These are phyloP conservation scores for Phaffomyces opuntiae DNA, from an alignment of 805 yeast species.

Conservation along the genomic window DNA sequence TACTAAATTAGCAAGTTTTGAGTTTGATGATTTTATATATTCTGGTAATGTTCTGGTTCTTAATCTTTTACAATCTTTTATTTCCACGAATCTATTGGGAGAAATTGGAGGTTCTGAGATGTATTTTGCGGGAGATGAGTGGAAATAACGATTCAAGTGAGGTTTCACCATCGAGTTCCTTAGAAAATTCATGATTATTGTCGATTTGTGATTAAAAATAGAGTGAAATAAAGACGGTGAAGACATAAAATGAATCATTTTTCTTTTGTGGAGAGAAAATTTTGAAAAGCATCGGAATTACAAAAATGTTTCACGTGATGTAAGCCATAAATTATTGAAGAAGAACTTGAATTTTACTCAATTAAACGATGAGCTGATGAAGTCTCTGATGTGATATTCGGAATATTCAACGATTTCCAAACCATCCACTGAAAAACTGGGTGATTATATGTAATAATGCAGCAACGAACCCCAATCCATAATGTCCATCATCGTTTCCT, in stretches of 20 bases:
- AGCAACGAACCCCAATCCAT: conserved; percentile 16
- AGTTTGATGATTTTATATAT: conserved; percentile 46
- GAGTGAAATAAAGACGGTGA: too few species aligned
- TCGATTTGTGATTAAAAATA: too few species aligned
- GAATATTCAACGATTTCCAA: neutral
- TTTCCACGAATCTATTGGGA: conserved; percentile 22
- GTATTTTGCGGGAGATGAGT: conserved; percentile 8
- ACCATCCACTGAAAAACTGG: conserved; percentile 21
- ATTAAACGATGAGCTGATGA: too few species aligned
- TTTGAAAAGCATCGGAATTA: too few species aligned
- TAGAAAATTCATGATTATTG: neutral
- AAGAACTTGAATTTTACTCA: too few species aligned
- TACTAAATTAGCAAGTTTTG: conserved; percentile 52
- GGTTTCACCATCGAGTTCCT: neutral
- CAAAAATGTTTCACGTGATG: too few species aligned
- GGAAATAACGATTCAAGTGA: conserved; percentile 8
- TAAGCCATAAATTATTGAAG: too few species aligned
- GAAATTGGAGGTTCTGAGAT: conserved; percentile 25
- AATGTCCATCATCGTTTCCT: neutral
- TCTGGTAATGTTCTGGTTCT: conserved; percentile 37
- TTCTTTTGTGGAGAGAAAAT: too few species aligned
- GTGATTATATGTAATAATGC: conserved; percentile 18
- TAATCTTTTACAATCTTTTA: conserved; percentile 25
- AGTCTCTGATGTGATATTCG: too few species aligned
- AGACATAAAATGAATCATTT: too few species aligned